Base-by-base conservation (phyloP, 345 rosid species). In the Raphanus raphanistrum region DNA sequence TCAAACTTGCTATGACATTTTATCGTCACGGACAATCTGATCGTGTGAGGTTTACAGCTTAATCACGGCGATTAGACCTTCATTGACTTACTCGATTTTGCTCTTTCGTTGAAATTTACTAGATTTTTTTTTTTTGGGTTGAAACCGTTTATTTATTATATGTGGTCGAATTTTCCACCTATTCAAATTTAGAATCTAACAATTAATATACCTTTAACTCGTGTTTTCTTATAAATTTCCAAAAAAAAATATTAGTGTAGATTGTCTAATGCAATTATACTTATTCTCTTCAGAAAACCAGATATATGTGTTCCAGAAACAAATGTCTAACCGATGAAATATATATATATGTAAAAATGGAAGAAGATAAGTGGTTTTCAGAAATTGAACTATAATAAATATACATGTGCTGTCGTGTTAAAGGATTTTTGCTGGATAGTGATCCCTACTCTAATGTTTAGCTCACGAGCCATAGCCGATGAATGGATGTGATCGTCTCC, bases 401-500 rank as follows among this genome's bases (percentile, higher is more conserved):
- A 66, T 45, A 64, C 6, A n/a, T 12, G 31, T 72, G 63, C 45
- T 59, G 62, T 67, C 55, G 67, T 73, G 16, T 50, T 33, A 73
- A 48, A 54, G 43, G 26, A 48, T 8, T 72, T 71, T 32, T 61
- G 72, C 17, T 62, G 75, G 69, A 70, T 59, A 38, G 45, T 38
- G 13, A 9, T 38, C 45, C 45, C 45, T 75, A 66, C 72, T 70
- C 75, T 70, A 80, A 21, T 52, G 66, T 36, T 71, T 80, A 74
- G 83, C 79, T 80, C 83, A 80, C 79, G 83, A 76, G 76, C 72
- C 77, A 76, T 81, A 67, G 73, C 64, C 77, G 64, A 79, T 68
- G 77, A 62, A 71, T 35, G 54, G 75, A 66, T 45, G 75, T 62
- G 78, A 62, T 68, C 80, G 41, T 74, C 70, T 69, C 70, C 60